Evolutionary conservation across 2,329 filamentous ascomycete species (phyloP), one percentile per base, ranked within the genome.

Genomic region (Venturia pyrina): DNA sequence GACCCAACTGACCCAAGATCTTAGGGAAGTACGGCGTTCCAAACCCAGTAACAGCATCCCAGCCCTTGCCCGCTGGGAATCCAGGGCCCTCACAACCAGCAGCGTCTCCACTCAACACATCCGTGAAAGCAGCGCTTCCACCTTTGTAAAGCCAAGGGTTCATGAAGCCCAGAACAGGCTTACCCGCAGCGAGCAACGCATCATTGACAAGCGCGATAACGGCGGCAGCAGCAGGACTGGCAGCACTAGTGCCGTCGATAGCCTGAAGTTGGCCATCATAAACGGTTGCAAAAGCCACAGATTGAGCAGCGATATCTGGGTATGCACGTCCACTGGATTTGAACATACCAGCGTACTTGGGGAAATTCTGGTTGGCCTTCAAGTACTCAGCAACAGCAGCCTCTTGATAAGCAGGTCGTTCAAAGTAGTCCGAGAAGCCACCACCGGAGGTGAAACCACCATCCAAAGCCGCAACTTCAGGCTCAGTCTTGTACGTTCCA

Each of bases 181-280:
- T 77, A 5, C 80, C 79, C 6, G 73, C 74, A 0, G 76, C 71
- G 13, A 85, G 71, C 17, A 82, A 77, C 0, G 80, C 82, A 69
- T 86, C 84, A 69, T 87, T 87, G 64, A 87, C 73, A 17, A 87
- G 77, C 0, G 80, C 78, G 32, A 88, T 73, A 21, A 87, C 75
- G 1, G 77, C 81, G 0, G 83, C 82, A 56, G 83, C 82, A 0
- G 82, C 75, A 0, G 87, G 87, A 37, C 61, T 63, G 7, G 67
- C 65, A 21, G 67, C 67, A 7, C 44, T 61, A 6, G 67, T 68
- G 1, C 67, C 67, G 50, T 50, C 62, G 40, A 67, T 40, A 19
- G 21, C 28, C 3, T 3, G 41, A 5, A 50, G 24, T 10, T 1
- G 3, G 11, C 63, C 61, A 32, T 62, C 15, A 2, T 28, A 64